Base-by-base conservation (phyloP, 2,329 filamentous ascomycete species). In the Calonectria pauciramosa region DNA sequence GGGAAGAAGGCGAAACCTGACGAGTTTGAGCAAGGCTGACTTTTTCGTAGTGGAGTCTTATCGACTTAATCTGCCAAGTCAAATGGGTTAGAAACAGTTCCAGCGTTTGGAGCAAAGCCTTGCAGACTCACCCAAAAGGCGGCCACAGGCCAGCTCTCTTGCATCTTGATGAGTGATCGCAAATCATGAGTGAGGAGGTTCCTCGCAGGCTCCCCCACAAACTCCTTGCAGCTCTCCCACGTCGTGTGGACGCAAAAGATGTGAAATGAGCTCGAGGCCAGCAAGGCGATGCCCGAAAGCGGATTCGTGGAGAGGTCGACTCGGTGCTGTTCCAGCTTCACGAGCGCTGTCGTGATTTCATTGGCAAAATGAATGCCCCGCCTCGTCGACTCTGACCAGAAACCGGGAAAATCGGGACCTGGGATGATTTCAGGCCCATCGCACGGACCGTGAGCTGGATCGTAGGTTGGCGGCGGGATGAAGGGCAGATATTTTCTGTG, bases 231-330 rank as follows among this genome's bases (percentile, higher is more conserved):
- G 23, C 34, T 63, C 38, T 63, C 56, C 56, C 56, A 63, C 4
- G 56, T 20, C 4, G 56, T 63, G 26, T 63, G 56, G 4, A 63
- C 56, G 4, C 56, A 41, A 20, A 63, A 63, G 30, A 63, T 38
- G 56, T 63, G 56, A 63, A 63, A 63, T 5, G 56, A 63, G 23
- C 34, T 63, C 7, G 56, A 63, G 56, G 56, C 56, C 16, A 63
- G 8, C 14, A 63, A 3, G 11, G 56, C 56, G 9, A 63, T 63
- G 20, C 56, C 56, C 3, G 56, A 63, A 11, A 63, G 56, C 9
- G 56, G 56, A 9, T 36, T 63, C 7, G 36, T 41, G 36, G 36
- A 63, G 2, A 63, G 14, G 26, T 41, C 56, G 14, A 63, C 20
- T 4, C 7, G 23, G 8, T 63, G 34, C 9, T 41, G 14, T 8